Evolutionary conservation across 1,284 basidiomycete genomes (phyloP), one percentile per base, ranked within the genome.

Genomic region (Boletus semigastroideus): DNA sequence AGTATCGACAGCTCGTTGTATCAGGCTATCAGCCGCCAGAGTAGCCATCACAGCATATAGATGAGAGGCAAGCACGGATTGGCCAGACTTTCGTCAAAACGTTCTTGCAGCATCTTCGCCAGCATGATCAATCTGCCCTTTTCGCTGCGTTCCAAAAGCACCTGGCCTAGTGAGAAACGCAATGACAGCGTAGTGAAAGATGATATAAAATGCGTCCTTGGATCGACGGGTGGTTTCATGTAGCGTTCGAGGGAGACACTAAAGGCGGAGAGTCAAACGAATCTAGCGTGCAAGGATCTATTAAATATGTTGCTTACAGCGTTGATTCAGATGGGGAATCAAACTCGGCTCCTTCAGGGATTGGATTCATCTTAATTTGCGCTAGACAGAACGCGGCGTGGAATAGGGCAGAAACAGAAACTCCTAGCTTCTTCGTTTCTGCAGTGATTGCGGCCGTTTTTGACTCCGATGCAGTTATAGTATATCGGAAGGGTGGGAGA

Each of bases 241-340:
- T 59, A 62, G 2, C 59, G 59, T 27, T 64, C 59, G 10, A 64
- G 61, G 20, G 57, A 47, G 13, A 54, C 48, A 10, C 59, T 64
- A 44, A 20, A 13, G 31, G 17, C 11, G 3, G 13, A 27, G 16
- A 8, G n/a, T 39, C 20, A 33, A 28, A 38, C 8, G 8, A 12
- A 17, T 8, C 25, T 5, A 25, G 7, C 25, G 25, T 25, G 8
- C 4, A 17, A 25, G 1, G 5, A 25, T 25, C 5, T 5, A 14
- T 12, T 19, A 16, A n/a, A 47, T 4, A 1, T 0, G 14, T 17
- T 16, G 16, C 60, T 61, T 31, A 62, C 60, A 63, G 39, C 16
- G 46, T 50, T 31, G 1, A 0, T 14, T 13, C n/a, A 2, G 60
- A 34, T 16, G 61, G 41, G 25, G 63, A 65, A 45, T 59, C 55